These are phyloP conservation scores for Clitoria ternatea DNA, from an alignment of 306 rosid species.

Conservation along the genomic window DNA sequence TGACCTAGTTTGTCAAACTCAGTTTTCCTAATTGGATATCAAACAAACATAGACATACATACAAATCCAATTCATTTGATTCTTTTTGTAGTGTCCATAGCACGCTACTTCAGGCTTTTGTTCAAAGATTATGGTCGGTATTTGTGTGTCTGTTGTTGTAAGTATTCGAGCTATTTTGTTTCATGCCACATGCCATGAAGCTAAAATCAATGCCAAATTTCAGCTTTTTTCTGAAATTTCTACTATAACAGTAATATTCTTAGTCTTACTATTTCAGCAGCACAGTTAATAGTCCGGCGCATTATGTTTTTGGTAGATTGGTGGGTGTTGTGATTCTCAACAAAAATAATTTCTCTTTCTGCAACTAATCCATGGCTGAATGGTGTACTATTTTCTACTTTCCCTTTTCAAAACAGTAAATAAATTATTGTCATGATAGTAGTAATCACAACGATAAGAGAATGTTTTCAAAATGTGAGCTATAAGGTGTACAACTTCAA, in stretches of 20 bases:
- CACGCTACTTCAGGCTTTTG: background rate
- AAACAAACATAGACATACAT: too few relatives aligned
- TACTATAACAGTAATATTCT: too few relatives aligned
- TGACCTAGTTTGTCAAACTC: too few relatives aligned
- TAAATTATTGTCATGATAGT: too few relatives aligned
- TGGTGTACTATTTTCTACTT: background rate
- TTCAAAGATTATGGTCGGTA: background rate
- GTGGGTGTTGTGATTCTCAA: background rate
- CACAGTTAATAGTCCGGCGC: too few relatives aligned
- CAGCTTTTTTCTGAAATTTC: too few relatives aligned
- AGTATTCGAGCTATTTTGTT: background rate
- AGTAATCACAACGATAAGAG: too few relatives aligned
- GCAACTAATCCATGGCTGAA: background rate
- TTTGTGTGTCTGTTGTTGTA: background rate
- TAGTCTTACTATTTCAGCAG: too few relatives aligned
- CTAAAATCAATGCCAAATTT: background rate
- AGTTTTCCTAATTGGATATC: too few relatives aligned
- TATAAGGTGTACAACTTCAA: too few relatives aligned
- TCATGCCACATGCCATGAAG: background rate
- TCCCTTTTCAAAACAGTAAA: too few relatives aligned
- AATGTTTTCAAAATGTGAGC: too few relatives aligned
- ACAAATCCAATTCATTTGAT: slow-evolving; percentile 19
- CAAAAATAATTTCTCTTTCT: background rate
- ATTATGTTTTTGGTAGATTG: background rate
- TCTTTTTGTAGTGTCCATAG: background rate